Evolutionary conservation across 1,284 basidiomycete species (phyloP).

Genomic region (Cutaneotrichosporon arboriforme): DNA sequence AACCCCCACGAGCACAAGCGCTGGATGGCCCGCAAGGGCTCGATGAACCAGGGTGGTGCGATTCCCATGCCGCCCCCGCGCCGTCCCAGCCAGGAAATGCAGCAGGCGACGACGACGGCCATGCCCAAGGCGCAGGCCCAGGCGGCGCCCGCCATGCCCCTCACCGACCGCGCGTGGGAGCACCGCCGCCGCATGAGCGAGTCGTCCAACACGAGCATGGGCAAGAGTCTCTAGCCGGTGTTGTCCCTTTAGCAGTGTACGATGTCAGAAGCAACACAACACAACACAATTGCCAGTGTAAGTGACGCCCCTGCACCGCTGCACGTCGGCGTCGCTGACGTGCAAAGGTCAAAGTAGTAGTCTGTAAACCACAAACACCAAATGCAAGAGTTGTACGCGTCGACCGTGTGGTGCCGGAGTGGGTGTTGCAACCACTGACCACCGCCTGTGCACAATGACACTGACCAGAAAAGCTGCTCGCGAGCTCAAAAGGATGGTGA

Average conservation of each 20-base stretch:
- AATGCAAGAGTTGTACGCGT: not conserved
- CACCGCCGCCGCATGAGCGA: conserved; percentile 1
- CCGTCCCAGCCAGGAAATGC: not conserved
- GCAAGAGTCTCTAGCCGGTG: not conserved
- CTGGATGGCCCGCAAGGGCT: not conserved
- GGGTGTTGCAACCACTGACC: not conserved
- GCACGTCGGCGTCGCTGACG: too few species aligned
- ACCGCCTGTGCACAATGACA: too few species aligned
- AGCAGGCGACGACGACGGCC: not conserved
- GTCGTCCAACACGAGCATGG: not conserved
- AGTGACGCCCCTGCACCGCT: not conserved
- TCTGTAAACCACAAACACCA: not conserved
- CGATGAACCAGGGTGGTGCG: not conserved
- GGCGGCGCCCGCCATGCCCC: not conserved
- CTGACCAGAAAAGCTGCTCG: too few species aligned
- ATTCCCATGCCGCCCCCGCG: conserved; percentile 1
- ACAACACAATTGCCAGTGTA: not conserved
- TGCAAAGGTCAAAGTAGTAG: not conserved
- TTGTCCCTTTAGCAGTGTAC: not conserved
- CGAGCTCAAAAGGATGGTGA: too few species aligned
- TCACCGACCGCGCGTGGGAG: not conserved
- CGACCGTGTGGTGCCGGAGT: too few species aligned
- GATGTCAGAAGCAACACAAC: not conserved
- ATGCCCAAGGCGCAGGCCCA: not conserved
- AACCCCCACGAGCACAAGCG: conserved; percentile 1